Percentiles rank a stretch among this genome's conserved stretches.
Evolutionary conservation across 139 green algal genomes (phyloP).

Genomic region (Chlamydomonas eustigma): DNA sequence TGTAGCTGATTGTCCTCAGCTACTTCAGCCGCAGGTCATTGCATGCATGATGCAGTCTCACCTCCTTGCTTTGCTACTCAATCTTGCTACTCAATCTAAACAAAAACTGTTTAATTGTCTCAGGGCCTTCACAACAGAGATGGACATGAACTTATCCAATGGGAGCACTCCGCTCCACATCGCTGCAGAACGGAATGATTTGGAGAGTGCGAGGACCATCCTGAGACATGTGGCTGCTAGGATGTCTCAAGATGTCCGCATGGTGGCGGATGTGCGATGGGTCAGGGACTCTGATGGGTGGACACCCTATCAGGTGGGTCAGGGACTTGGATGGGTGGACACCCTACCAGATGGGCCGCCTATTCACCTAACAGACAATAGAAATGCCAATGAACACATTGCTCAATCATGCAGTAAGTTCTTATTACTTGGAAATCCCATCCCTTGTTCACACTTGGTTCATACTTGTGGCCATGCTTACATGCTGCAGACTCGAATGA

Average conservation of each 20-base stretch:
- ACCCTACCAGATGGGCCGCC: not conserved
- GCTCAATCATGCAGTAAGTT: not conserved
- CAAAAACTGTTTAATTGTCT: too few relatives aligned
- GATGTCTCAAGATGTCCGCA: too few relatives aligned
- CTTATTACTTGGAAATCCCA: not conserved
- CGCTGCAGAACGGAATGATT: not conserved
- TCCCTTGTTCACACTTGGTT: not conserved
- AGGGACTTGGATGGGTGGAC: not conserved
- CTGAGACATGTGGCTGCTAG: not conserved
- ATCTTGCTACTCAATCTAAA: too few relatives aligned
- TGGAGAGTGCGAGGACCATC: not conserved
- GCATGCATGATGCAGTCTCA: not conserved
- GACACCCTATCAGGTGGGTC: not conserved
- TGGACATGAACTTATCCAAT: too few relatives aligned
- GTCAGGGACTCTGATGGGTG: not conserved
- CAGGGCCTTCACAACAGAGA: not conserved
- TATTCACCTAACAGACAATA: not conserved
- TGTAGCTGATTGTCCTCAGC: too few relatives aligned
- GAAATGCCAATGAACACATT: not conserved
- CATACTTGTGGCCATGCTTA: too few relatives aligned
- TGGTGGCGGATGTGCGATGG: not conserved
- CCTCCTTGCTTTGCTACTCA: not conserved
- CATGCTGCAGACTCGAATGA: too few relatives aligned
- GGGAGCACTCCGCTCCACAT: not conserved
- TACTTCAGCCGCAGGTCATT: not conserved